Base-by-base conservation (phyloP, 2,329 filamentous ascomycete genomes). In the Monosporascus ibericus region DNA sequence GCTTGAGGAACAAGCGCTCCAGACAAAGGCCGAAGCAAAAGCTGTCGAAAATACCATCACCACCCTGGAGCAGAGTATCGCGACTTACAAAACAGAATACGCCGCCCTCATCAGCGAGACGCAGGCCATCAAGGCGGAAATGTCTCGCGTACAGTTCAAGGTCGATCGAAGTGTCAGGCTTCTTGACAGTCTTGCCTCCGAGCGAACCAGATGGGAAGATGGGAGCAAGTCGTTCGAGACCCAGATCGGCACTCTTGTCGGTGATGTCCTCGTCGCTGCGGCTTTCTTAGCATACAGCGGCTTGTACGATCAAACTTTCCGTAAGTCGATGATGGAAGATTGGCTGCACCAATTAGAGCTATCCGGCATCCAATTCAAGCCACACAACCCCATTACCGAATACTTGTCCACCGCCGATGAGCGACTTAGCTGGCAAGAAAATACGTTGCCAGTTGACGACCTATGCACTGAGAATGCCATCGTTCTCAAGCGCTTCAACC, bases 381-480 rank as follows among this genome's bases (percentile, higher is more conserved):
- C 86, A 53, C 90, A 92, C 63, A 97, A 97, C 65, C 91, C 94
- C 0, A 82, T 99, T 47, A 96, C 94, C 0, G 94, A 99, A 68
- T 99, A 96, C 65, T 79, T 99, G 17, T 99, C 95, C 5, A 96
- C 90, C 24, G 92, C 95, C 5, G 95, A 99, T 68, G 92, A 99
- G 74, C 84, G 94, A 57, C 80, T 99, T 36, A 83, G 88, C 58
- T 99, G 94, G 94, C 95, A 99, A 74, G 87, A 92, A 63, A 90
- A 99, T 67, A 87, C 87, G 17, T 76, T 99, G 48, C 94, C 95
- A 2, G 92, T 96, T 5, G 94, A 99, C 68, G 94, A 99, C 66
- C 81, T 99, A 40, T 99, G 94, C 78, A 99, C 94, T 0, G 94
- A 99, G 72, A 99, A 99, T 65, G 94, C 95, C 44, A 96, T 99